Percentiles rank a stretch among this genome's conserved stretches.
Conservation (phyloP, 768 basidiomycete genomes). For the Mycena olivaceomarginata region DNA sequence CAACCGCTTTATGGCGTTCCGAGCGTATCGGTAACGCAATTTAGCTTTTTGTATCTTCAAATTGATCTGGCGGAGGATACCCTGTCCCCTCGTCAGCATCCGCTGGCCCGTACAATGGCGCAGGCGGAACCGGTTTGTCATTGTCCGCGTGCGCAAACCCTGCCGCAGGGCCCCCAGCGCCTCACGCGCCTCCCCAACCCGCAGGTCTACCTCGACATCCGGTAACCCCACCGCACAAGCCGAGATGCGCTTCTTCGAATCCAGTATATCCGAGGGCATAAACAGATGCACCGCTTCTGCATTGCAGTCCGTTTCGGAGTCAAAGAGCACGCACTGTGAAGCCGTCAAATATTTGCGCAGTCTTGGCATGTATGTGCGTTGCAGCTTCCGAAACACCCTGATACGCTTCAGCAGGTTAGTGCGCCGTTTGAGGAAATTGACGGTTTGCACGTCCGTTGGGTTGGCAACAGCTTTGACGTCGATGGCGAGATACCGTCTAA, state of each 20-base stretch:
- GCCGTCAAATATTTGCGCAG: background rate
- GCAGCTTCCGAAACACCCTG: background rate
- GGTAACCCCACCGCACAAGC: background rate
- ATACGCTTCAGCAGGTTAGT: background rate
- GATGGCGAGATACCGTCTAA: background rate
- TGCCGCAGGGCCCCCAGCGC: background rate
- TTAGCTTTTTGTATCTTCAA: too few relatives aligned
- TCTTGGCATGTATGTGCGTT: conserved; percentile 6
- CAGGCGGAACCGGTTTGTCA: background rate
- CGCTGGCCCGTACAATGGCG: too few relatives aligned
- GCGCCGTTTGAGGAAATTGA: conserved; percentile 11
- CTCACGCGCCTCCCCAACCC: background rate
- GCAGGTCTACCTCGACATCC: background rate
- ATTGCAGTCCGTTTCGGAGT: background rate
- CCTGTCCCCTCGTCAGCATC: too few relatives aligned
- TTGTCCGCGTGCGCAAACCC: background rate
- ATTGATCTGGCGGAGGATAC: too few relatives aligned
- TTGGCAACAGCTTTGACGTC: conserved; percentile 16
- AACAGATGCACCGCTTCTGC: conserved; percentile 6
- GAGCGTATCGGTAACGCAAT: conserved; percentile 11
- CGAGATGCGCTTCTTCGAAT: background rate
- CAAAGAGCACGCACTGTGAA: background rate
- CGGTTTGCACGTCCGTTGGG: background rate
- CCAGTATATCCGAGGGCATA: conserved; percentile 5
- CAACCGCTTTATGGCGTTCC: background rate